phyloP scores from a whole-genome alignment of 345 rosid genomes.

The Bruguiera gymnorhiza region DNA sequence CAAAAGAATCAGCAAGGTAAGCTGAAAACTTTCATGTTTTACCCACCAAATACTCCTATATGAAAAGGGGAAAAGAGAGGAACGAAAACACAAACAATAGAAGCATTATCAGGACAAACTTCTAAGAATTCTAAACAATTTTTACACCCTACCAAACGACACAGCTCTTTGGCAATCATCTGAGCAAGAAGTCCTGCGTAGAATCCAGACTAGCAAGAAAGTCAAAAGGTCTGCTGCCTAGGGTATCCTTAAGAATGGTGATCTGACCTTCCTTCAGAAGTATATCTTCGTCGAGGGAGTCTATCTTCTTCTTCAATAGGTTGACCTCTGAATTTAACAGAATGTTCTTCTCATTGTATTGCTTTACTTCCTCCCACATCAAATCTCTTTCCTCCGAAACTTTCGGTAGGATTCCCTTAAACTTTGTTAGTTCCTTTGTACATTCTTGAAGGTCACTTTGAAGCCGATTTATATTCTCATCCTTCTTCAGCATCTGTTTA shows the following conservation, averaged over 20 bases:
- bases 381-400: conserved; percentile 74
- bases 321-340: conserved; percentile 66
- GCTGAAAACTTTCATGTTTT: background rate
- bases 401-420: conserved; percentile 55
- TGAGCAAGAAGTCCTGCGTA: conserved; percentile 27
- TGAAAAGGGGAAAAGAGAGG: background rate
- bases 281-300: conserved; percentile 67
- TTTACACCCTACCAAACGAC: conserved; percentile 6
- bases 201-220: conserved; percentile 61
- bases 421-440: conserved; percentile 42
- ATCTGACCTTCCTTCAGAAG: conserved; percentile 90
- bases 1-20: conserved; percentile 20
- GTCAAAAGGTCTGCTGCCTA: conserved; percentile 49
- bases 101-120: conserved; percentile 8
- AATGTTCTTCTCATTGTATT: conserved; percentile 81
- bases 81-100: background rate
- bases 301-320: conserved; percentile 59
- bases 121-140: conserved; percentile 28
- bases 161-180: conserved; percentile 8
- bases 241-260: conserved; percentile 72
- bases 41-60: background rate
- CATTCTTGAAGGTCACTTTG: conserved; percentile 65
- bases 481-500: conserved; percentile 71
- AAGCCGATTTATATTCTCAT: conserved; percentile 49
- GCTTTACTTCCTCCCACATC: conserved; percentile 81